Conservation (phyloP, 2,329 filamentous ascomycete genomes). For the Epichloe uncinata region DNA sequence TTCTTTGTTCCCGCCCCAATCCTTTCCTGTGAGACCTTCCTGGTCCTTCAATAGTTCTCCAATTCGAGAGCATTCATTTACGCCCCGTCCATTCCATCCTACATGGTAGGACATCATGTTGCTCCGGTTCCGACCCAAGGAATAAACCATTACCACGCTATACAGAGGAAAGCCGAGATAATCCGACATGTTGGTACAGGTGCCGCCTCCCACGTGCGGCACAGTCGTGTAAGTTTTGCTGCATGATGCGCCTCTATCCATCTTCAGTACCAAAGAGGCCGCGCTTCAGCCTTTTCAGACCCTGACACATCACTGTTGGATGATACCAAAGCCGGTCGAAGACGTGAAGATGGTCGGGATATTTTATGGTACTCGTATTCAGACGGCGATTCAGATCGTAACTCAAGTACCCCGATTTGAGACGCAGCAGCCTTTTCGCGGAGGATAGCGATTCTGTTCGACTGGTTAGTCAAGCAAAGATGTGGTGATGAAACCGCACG, state of each 20-base stretch:
- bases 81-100: neutral
- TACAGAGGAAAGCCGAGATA: neutral
- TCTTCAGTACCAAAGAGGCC: constrained; percentile 1
- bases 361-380: constrained; percentile 6
- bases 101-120: neutral
- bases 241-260: neutral
- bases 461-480: neutral
- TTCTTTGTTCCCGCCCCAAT: no score
- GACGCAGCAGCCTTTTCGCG: constrained; percentile 39
- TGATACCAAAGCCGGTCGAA: neutral
- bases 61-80: no score
- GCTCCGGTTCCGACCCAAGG: neutral
- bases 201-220: neutral
- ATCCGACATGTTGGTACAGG: neutral
- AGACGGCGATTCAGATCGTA: constrained; percentile 3
- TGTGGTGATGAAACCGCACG: no score
- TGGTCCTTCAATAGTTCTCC: neutral
- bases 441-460: constrained; percentile 31
- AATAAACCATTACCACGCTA: neutral
- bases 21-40: neutral
- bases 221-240: neutral
- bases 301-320: neutral
- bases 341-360: constrained; percentile 5
- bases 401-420: constrained; percentile 31
- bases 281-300: neutral